These are phyloP conservation scores for Sphenostylis stenocarpa DNA, from an alignment of 306 rosid species.

Conservation along the genomic window DNA sequence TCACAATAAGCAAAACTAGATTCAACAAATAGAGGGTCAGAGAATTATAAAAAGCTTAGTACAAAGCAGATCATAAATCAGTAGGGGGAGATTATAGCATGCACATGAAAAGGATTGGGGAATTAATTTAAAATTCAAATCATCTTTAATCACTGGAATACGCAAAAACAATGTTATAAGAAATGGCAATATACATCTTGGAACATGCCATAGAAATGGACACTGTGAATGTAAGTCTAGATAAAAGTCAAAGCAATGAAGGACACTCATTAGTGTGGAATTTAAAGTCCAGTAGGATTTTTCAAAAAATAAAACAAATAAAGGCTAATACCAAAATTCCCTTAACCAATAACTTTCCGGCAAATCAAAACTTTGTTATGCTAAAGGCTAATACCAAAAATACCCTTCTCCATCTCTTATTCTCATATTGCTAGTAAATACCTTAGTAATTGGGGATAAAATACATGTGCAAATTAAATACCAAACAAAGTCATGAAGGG, in stretches of 20 bases:
- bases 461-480: background rate
- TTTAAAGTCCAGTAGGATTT: background rate
- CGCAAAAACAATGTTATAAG: background rate
- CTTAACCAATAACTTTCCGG: background rate
- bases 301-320: background rate
- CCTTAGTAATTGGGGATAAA: background rate
- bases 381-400: too few species aligned
- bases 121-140: background rate
- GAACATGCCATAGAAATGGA: background rate
- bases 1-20: constrained; percentile 1
- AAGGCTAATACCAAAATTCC: constrained; percentile 14
- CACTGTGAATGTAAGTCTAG: background rate
- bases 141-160: background rate
- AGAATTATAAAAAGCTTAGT: background rate
- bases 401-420: background rate
- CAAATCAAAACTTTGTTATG: background rate
- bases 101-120: background rate
- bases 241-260: background rate
- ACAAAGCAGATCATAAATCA: background rate
- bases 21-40: background rate
- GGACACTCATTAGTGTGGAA: background rate
- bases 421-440: constrained; percentile 14
- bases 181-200: background rate
- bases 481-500: background rate
- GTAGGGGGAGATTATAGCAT: background rate